A percentile compares a stretch with the other conserved stretches of the same genome.
phyloP scores from a whole-genome alignment of 306 rosid species.

The Lathyrus aphaca region DNA sequence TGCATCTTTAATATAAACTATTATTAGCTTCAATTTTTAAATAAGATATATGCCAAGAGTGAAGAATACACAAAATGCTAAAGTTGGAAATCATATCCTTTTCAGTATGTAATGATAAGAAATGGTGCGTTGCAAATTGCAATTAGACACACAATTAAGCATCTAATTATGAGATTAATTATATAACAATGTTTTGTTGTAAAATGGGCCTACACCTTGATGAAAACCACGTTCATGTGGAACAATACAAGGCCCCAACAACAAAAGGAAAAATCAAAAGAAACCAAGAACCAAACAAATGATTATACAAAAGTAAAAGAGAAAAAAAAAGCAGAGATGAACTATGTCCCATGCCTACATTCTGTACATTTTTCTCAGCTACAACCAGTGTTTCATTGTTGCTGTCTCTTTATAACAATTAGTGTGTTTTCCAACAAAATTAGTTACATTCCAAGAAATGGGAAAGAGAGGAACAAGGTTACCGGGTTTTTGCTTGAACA shows the following conservation, averaged over 20 bases:
- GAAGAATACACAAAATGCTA: slow-evolving; percentile 34
- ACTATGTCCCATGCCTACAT: slow-evolving; percentile 49
- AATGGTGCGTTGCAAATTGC: slow-evolving; percentile 43
- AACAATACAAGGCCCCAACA: slow-evolving; percentile 51
- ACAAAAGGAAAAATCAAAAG: slow-evolving; percentile 39
- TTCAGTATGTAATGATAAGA: slow-evolving; percentile 38
- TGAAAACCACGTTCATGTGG: slow-evolving; percentile 71
- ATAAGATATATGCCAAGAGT: slow-evolving; percentile 20
- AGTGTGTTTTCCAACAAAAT: slow-evolving; percentile 28
- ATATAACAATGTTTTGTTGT: slow-evolving; percentile 33
- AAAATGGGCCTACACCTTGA: slow-evolving; percentile 65
- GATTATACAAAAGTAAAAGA: slow-evolving; percentile 45
- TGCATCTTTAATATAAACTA: too few relatives aligned
- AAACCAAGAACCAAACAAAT: slow-evolving; percentile 47
- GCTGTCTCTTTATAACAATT: slow-evolving; percentile 43
- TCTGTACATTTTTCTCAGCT: slow-evolving; percentile 41
- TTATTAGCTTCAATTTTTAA: too few relatives aligned
- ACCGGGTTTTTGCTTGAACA: slow-evolving; percentile 80
- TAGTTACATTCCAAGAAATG: slow-evolving; percentile 49
- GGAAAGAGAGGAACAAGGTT: slow-evolving; percentile 76
- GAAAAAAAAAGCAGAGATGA: slow-evolving; percentile 46
- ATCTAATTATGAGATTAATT: slow-evolving; percentile 45
- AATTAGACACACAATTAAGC: slow-evolving; percentile 30
- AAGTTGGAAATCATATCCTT: slow-evolving; percentile 36
- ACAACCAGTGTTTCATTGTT: slow-evolving; percentile 26